These are phyloP conservation scores for Panus rudis DNA, from an alignment of 768 basidiomycete genomes.

Conservation along the genomic window DNA sequence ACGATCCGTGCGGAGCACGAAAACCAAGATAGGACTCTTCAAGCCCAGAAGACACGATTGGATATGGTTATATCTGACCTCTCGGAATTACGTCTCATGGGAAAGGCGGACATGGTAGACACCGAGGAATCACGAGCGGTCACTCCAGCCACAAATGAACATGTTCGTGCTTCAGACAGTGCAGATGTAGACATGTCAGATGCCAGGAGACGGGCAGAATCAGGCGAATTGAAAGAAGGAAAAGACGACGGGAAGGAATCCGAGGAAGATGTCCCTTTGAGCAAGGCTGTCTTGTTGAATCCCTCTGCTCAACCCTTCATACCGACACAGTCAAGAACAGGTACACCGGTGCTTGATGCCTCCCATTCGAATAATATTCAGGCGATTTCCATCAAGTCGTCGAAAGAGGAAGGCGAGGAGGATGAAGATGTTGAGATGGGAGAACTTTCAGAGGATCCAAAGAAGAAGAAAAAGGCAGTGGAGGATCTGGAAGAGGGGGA, in stretches of 20 bases:
- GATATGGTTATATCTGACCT: conserved; percentile 61
- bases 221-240: conserved; percentile 18
- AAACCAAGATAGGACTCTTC: conserved; percentile 57
- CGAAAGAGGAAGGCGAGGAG: conserved; percentile 45
- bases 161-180: conserved; percentile 10
- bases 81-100: conserved; percentile 53
- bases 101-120: conserved; percentile 53
- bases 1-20: conserved; percentile 73
- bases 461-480: conserved; percentile 20
- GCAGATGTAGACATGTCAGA: conserved; percentile 16
- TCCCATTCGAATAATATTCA: too few relatives aligned
- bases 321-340: conserved; percentile 22
- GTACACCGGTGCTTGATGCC: conserved; percentile 18
- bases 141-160: conserved; percentile 42
- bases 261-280: conserved; percentile 27
- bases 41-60: conserved; percentile 61
- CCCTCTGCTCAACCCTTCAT: conserved; percentile 26
- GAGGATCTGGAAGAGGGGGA: conserved; percentile 86
- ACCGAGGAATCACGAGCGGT: conserved; percentile 34
- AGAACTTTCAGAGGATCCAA: conserved; percentile 66
- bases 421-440: conserved; percentile 83
- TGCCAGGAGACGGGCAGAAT: conserved; percentile 15
- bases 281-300: conserved; percentile 27
- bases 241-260: conserved; percentile 16
- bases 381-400: not conserved